phyloP scores from a whole-genome alignment of 306 rosid species.

The Corylus heterophylla region DNA sequence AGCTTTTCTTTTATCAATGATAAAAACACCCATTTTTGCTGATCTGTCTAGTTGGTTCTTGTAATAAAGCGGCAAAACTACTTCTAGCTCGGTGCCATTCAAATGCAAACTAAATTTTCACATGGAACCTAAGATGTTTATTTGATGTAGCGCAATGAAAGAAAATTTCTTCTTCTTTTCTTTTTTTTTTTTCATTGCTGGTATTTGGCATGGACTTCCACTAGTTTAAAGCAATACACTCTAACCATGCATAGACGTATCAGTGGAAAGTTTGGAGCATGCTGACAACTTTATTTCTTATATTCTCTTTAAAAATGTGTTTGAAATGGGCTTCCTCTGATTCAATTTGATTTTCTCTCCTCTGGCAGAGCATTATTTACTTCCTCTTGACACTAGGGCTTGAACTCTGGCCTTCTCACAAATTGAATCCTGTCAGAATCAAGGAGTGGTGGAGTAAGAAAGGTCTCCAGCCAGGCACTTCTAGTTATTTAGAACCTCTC shows the following conservation, averaged over 20 bases:
- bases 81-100: neutral
- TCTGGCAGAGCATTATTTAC: constrained; percentile 69
- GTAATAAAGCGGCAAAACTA: neutral
- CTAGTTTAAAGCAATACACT: neutral
- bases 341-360: constrained; percentile 35
- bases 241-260: neutral
- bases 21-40: neutral
- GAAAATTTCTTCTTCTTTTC: neutral
- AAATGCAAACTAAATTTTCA: neutral
- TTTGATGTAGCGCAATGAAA: neutral
- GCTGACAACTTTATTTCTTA: neutral
- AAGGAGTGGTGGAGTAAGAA: constrained; percentile 58
- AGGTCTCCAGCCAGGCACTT: constrained; percentile 33
- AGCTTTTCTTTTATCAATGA: neutral
- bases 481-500: constrained; percentile 64
- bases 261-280: neutral
- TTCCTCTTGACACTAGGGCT: constrained; percentile 76
- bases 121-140: neutral
- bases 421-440: constrained; percentile 45
- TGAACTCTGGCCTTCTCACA: constrained; percentile 67
- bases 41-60: neutral
- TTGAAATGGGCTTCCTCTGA: constrained; percentile 11
- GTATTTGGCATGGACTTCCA: neutral
- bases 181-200: neutral
- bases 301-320: neutral